Percentiles rank a stretch among this genome's conserved stretches.
phyloP scores from a whole-genome alignment of 768 basidiomycete genomes.

The Auriscalpium orientale region DNA sequence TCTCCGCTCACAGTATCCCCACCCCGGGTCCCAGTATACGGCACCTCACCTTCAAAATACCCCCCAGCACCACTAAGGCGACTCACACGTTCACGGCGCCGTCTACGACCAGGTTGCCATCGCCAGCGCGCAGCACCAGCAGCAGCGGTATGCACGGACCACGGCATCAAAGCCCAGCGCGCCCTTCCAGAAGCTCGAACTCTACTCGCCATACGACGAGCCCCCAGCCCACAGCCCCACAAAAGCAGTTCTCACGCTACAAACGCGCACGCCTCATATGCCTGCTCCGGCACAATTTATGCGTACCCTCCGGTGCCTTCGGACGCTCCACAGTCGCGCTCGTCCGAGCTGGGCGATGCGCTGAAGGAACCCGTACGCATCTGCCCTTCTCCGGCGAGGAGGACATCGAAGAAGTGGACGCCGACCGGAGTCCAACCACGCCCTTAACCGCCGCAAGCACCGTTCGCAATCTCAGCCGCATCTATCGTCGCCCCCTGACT shows the following conservation, averaged over 20 bases:
- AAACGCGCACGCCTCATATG: not conserved
- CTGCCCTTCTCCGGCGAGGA: conserved; percentile 4
- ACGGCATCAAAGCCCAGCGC: not conserved
- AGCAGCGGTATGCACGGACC: not conserved
- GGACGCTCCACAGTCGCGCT: not conserved
- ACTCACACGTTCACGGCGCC: not conserved
- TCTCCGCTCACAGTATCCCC: too few relatives aligned
- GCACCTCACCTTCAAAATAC: not conserved
- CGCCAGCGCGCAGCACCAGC: too few relatives aligned
- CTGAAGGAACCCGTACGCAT: conserved; percentile 4
- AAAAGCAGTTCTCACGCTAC: not conserved
- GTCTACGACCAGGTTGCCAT: too few relatives aligned
- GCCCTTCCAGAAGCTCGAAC: not conserved
- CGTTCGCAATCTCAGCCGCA: not conserved
- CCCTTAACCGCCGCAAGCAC: not conserved
- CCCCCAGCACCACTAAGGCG: not conserved
- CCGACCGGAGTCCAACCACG: not conserved
- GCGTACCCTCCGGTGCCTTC: too few relatives aligned
- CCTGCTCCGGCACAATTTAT: too few relatives aligned
- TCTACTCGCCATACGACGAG: not conserved
- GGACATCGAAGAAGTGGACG: not conserved
- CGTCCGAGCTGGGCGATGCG: conserved; percentile 11
- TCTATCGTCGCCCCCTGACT: not conserved
- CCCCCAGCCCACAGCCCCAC: not conserved
- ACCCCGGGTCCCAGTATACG: too few relatives aligned